A percentile compares a stretch with the other conserved stretches of the same genome.
Evolutionary conservation across 2,329 filamentous ascomycete genomes (phyloP).

Genomic region (Phaeosphaeriaceae sp.): DNA sequence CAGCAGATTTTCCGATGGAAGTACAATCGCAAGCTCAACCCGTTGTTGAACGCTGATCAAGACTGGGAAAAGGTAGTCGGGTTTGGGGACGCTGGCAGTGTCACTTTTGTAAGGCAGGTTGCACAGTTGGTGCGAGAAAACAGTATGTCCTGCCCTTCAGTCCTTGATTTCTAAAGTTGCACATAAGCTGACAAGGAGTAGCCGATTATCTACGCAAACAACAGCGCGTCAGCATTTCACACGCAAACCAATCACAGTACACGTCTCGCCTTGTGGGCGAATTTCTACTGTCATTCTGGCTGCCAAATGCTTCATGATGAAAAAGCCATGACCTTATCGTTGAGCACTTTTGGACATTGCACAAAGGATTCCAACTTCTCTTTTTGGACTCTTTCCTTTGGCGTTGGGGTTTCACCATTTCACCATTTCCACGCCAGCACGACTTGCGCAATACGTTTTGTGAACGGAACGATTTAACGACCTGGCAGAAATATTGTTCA

Average conservation of each 20-base stretch:
- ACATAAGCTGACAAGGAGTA: conserved; percentile 26
- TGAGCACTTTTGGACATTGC: too few relatives aligned
- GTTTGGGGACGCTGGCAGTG: conserved; percentile 41
- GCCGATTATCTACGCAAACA: conserved; percentile 49
- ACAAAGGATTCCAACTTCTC: too few relatives aligned
- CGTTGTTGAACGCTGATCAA: conserved; percentile 45
- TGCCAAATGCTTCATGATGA: conserved; percentile 22
- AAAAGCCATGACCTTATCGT: too few relatives aligned
- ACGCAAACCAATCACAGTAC: conserved; percentile 49
- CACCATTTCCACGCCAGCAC: too few relatives aligned
- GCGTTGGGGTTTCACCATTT: too few relatives aligned
- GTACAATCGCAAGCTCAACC: conserved; percentile 53
- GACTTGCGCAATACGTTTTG: too few relatives aligned
- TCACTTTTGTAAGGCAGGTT: conserved; percentile 48
- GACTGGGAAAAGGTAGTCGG: conserved; percentile 48
- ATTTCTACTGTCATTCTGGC: conserved; percentile 50
- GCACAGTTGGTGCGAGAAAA: conserved; percentile 51
- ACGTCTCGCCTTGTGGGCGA: conserved; percentile 52
- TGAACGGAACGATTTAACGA: too few relatives aligned
- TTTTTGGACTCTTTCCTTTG: too few relatives aligned
- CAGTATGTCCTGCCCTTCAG: conserved; percentile 38
- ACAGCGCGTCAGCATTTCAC: conserved; percentile 46
- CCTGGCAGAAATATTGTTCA: too few relatives aligned
- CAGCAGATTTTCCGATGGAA: conserved; percentile 56
- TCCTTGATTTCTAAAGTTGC: not conserved